Conservation (phyloP, 345 rosid species). For the Aquilaria malaccensis region DNA sequence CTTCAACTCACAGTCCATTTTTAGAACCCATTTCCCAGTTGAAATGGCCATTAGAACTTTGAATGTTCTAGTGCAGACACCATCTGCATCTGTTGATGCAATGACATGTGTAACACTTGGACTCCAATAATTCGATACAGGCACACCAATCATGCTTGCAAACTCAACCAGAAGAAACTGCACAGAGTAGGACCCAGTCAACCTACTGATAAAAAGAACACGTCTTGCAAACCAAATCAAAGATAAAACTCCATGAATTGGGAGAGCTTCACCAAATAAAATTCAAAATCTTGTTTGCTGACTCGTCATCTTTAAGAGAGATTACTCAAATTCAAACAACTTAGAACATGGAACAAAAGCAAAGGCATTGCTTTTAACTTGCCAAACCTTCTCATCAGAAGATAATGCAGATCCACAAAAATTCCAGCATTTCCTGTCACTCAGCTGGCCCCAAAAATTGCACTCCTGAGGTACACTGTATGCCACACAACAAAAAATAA, state of each 20-base stretch:
- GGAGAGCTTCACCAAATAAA: too few species aligned
- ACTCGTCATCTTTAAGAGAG: background rate
- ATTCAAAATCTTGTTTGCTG: too few species aligned
- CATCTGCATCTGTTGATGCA: constrained; percentile 56
- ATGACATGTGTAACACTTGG: constrained; percentile 82
- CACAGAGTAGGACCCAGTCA: background rate
- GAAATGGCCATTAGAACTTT: constrained; percentile 87
- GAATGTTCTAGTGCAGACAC: constrained; percentile 75
- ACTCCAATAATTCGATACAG: constrained; percentile 63
- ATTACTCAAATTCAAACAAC: background rate
- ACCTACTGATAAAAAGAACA: background rate
- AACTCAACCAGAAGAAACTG: constrained; percentile 57
- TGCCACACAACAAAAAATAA: constrained; percentile 3
- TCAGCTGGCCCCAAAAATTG: constrained; percentile 19
- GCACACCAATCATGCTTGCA: constrained; percentile 43
- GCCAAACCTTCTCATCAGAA: constrained; percentile 67
- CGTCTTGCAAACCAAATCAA: background rate
- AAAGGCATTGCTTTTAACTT: background rate
- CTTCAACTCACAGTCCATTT: constrained; percentile 55
- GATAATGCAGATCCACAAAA: constrained; percentile 90
- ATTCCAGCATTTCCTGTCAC: constrained; percentile 36
- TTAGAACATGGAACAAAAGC: background rate
- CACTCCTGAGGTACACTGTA: constrained; percentile 38
- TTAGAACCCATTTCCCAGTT: constrained; percentile 75
- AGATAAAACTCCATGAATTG: background rate